Conservation (phyloP, 108 stramenopile genomes). For the Seminavis robusta region DNA sequence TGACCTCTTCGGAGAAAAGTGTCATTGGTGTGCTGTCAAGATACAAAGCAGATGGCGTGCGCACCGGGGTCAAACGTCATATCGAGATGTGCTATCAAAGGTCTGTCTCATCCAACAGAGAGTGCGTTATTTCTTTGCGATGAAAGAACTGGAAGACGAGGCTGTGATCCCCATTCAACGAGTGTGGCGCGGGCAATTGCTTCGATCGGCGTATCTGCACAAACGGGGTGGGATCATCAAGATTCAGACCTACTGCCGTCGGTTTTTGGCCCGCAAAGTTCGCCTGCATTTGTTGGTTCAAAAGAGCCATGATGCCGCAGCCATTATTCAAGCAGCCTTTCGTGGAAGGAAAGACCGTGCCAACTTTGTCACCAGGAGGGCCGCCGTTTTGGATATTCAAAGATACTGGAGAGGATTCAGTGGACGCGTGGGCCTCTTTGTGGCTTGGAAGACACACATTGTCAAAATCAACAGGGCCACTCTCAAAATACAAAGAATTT, state of each 20-base stretch:
- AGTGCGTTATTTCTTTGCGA: too few relatives aligned
- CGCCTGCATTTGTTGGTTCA: constrained; percentile 32
- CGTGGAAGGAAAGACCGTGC: constrained; percentile 42
- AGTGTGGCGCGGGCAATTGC: constrained; percentile 60
- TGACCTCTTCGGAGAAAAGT: too few relatives aligned
- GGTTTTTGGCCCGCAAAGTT: constrained; percentile 64
- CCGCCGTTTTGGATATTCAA: background rate
- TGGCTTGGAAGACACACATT: too few relatives aligned
- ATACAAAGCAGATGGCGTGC: constrained; percentile 11
- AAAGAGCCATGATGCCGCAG: constrained; percentile 42
- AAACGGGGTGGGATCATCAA: constrained; percentile 72
- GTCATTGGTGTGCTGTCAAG: too few relatives aligned
- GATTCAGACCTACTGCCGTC: constrained; percentile 61
- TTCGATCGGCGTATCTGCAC: constrained; percentile 49
- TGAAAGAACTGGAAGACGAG: too few relatives aligned
- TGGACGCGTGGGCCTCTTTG: too few relatives aligned
- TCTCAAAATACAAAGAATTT: constrained; percentile 15
- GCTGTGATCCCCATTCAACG: constrained; percentile 85
- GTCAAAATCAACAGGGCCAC: background rate
- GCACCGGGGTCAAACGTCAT: background rate
- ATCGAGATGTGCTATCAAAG: too few relatives aligned
- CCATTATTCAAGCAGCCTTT: constrained; percentile 53
- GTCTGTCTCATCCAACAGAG: too few relatives aligned
- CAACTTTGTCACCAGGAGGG: background rate
- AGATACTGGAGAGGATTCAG: background rate